Conservation (phyloP, 2,329 filamentous ascomycete genomes). For the Tolypocladium guangdongense region DNA sequence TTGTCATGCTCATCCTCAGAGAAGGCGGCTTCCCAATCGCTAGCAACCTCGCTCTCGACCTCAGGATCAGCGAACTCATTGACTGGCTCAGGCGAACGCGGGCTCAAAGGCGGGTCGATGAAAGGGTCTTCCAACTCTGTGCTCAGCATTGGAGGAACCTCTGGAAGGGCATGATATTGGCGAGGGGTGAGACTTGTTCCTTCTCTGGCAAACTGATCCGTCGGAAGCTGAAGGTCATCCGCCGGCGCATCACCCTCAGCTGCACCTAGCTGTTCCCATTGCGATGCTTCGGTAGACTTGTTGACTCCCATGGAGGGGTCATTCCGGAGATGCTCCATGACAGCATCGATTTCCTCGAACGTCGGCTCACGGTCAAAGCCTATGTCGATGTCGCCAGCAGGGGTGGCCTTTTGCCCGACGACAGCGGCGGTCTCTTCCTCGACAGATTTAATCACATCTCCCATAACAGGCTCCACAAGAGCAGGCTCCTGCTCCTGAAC, state of each 20-base stretch:
- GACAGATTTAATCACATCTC: slow-evolving; percentile 17
- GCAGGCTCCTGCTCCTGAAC: slow-evolving; percentile 8
- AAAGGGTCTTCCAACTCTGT: slow-evolving; percentile 54
- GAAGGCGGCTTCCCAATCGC: slow-evolving; percentile 87
- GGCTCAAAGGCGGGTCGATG: slow-evolving; percentile 37
- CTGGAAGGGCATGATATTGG: slow-evolving; percentile 36
- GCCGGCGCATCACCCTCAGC: slow-evolving; percentile 34
- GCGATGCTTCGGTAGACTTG: slow-evolving; percentile 38
- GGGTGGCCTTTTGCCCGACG: neutral
- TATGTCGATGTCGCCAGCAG: neutral
- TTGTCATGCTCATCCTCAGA: slow-evolving; percentile 76
- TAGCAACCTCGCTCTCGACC: slow-evolving; percentile 49
- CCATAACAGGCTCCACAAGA: slow-evolving; percentile 15
- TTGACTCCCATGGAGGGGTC: slow-evolving; percentile 68
- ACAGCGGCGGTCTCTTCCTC: slow-evolving; percentile 11
- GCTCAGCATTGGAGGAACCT: slow-evolving; percentile 33
- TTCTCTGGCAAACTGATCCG: slow-evolving; percentile 50
- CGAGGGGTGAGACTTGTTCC: slow-evolving; percentile 64
- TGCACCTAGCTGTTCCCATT: slow-evolving; percentile 23
- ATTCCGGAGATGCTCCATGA: slow-evolving; percentile 74
- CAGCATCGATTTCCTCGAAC: slow-evolving; percentile 81
- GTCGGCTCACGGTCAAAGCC: slow-evolving; percentile 31
- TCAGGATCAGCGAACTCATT: slow-evolving; percentile 28
- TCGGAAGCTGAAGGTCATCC: slow-evolving; percentile 37
- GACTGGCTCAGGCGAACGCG: slow-evolving; percentile 40